phyloP scores from a whole-genome alignment of 495 filamentous ascomycete species.

The Neurospora sp. region DNA sequence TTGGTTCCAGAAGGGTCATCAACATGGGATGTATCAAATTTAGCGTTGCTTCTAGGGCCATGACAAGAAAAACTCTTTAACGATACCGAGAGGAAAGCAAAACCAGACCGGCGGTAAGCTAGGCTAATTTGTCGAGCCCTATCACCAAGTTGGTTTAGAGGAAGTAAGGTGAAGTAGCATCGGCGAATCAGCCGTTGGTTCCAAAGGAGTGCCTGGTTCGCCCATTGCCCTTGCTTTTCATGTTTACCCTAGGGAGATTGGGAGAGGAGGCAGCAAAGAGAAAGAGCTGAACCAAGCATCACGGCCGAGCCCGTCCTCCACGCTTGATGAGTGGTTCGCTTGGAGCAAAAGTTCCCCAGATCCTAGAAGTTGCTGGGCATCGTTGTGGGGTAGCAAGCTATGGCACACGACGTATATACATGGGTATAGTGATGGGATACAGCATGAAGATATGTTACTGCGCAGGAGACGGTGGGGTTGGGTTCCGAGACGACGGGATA shows the following conservation, averaged over 20 bases:
- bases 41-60: background rate
- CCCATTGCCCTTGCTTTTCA: background rate
- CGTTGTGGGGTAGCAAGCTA: background rate
- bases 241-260: background rate
- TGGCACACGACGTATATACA: background rate
- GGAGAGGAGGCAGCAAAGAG: background rate
- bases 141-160: background rate
- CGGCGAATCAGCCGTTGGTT: background rate
- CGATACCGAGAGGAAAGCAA: background rate
- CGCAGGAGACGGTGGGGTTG: background rate
- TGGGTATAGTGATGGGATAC: background rate
- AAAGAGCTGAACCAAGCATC: background rate
- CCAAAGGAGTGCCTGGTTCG: background rate
- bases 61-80: background rate
- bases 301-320: background rate
- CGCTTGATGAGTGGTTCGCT: background rate
- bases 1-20: background rate
- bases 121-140: background rate
- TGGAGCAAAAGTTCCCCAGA: background rate
- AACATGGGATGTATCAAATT: background rate
- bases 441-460: background rate
- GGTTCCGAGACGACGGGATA: background rate
- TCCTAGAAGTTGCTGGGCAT: background rate
- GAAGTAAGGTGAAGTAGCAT: background rate
- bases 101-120: background rate